These are phyloP conservation scores for Lignosus rhinocerotis DNA, from an alignment of 1,284 basidiomycete species.

Conservation along the genomic window DNA sequence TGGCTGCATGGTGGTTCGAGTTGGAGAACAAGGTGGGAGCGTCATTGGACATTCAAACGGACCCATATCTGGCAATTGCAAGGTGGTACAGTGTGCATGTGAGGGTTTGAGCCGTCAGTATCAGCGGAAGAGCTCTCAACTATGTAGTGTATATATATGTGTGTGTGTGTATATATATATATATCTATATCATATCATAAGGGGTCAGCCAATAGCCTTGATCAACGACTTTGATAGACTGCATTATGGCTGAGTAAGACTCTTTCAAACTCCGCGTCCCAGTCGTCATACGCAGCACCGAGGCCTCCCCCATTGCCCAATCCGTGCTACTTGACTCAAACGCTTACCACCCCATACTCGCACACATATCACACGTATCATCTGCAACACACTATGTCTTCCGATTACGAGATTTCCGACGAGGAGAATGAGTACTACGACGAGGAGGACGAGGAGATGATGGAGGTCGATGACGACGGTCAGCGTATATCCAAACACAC, in stretches of 20 bases:
- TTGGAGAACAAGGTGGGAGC: no score
- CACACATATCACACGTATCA: background rate
- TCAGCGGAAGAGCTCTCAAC: no score
- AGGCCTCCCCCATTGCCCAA: slow-evolving; percentile 18
- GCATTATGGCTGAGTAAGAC: slow-evolving; percentile 15
- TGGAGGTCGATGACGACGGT: slow-evolving; percentile 49
- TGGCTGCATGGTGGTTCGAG: no score
- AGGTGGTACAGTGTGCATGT: no score
- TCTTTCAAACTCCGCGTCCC: slow-evolving; percentile 13
- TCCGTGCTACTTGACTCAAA: slow-evolving; percentile 18
- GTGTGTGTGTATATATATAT: no score
- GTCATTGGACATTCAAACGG: no score
- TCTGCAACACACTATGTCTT: slow-evolving; percentile 49
- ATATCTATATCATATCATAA: no score
- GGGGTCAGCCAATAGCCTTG: no score
- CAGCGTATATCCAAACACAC: slow-evolving; percentile 24
- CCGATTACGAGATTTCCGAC: slow-evolving; percentile 75
- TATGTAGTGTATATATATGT: no score
- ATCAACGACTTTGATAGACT: no score
- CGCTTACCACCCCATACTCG: slow-evolving; percentile 8
- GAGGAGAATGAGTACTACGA: slow-evolving; percentile 66
- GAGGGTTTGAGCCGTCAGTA: no score
- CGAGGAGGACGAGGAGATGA: slow-evolving; percentile 68
- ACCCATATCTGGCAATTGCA: no score
- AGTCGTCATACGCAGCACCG: background rate